Base-by-base conservation (phyloP, 2,329 filamentous ascomycete genomes). In the Colletotrichum sp. region DNA sequence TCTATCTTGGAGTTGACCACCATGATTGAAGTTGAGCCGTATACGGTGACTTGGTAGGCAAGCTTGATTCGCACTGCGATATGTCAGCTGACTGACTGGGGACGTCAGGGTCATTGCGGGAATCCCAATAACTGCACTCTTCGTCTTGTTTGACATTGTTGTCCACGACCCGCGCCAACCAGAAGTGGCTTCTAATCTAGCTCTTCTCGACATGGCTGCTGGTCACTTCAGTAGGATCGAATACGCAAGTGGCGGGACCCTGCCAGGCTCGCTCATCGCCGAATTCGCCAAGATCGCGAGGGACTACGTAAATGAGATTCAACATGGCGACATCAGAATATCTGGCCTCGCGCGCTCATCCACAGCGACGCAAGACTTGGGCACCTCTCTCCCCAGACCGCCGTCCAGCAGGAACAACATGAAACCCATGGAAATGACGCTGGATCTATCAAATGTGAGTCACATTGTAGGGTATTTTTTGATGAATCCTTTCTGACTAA, bases 161-260 rank as follows among this genome's bases (percentile, higher is more conserved):
- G 79, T 87, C 7, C 84, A 86, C 72, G 81, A 85, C 55, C 85
- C 84, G 2, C 77, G 66, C 6, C 81, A 85, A 36, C 78, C 80
- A 0, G 84, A 86, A 39, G 86, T 82, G 1, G 69, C 63, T 8
- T 81, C 77, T 5, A 86, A 87, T 67, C 80, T 88, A 2, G 81
- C 83, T 4, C 79, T 87, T 1, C 80, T 88, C 12, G 86, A 87
- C 62, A 82, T 87, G 73, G 85, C 80, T 6, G 84, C 83, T 9
- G 86, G 85, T 2, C 85, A 88, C 76, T 88, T 88, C 60, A 86
- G 84, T 64, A 80, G 84, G 9, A 79, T 88, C 9, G 87, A 88
- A 76, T 85, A 83, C 68, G 82, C 82, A 12, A 85, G 85, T 18
- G 81, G 79, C 3, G 84, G 85, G 1, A 80, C 80, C 5, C 77